Percentiles rank a stretch among this genome's conserved stretches.
Conservation (phyloP, 2,329 filamentous ascomycete genomes). For the Pleomassaria siparia region DNA sequence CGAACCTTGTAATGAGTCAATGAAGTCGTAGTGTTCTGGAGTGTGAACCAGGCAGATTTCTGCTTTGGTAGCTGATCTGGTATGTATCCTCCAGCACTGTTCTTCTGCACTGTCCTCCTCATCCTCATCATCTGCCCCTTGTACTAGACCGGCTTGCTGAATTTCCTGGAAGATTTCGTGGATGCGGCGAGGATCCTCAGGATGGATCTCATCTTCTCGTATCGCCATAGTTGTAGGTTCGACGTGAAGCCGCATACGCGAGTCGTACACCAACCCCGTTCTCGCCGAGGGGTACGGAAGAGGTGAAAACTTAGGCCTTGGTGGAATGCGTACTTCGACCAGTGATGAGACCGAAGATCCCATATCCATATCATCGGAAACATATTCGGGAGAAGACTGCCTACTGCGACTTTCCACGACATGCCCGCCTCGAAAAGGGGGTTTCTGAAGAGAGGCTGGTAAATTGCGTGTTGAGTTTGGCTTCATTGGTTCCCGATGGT, state of each 20-base stretch:
- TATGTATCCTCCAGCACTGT: conserved; percentile 69
- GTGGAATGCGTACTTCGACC: conserved; percentile 31
- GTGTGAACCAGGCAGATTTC: conserved; percentile 83
- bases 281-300: conserved; percentile 34
- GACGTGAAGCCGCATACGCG: conserved; percentile 92
- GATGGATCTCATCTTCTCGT: conserved; percentile 73
- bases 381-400: conserved; percentile 14
- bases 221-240: conserved; percentile 57
- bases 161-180: conserved; percentile 91
- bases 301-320: conserved; percentile 37
- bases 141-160: conserved; percentile 77
- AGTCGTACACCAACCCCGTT: conserved; percentile 70
- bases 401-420: conserved; percentile 4
- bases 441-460: not conserved
- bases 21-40: conserved; percentile 76
- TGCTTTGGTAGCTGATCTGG: conserved; percentile 72
- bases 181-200: conserved; percentile 90
- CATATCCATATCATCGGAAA: conserved; percentile 28
- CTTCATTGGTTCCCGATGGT: conserved; percentile 15
- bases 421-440: conserved; percentile 2
- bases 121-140: conserved; percentile 55
- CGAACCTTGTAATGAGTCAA: conserved; percentile 41
- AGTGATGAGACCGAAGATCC: conserved; percentile 15
- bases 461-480: conserved; percentile 5
- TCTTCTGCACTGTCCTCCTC: conserved; percentile 51